phyloP scores from a whole-genome alignment of 805 yeast genomes.

The Wickerhamomyces chaumierensis region DNA sequence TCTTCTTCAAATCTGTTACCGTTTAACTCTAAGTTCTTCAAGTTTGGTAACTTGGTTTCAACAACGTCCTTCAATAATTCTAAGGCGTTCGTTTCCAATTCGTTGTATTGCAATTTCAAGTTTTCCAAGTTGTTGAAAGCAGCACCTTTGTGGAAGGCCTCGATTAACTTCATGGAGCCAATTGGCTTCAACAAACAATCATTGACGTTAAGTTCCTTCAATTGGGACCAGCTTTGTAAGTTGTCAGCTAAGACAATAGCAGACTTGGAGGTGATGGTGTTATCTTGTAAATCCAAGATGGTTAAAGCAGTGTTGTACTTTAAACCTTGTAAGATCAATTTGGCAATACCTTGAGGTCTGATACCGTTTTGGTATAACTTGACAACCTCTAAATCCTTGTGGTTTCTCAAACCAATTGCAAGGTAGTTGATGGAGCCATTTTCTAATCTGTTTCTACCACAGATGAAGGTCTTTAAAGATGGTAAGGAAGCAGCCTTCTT shows the following conservation, averaged over 20 bases:
- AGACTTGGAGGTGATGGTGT: conserved; percentile 73
- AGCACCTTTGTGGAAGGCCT: conserved; percentile 33
- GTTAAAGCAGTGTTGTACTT: conserved; percentile 46
- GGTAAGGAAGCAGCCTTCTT: conserved; percentile 38
- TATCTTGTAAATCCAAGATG: conserved; percentile 83
- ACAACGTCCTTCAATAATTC: conserved; percentile 46
- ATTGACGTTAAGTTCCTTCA: conserved; percentile 73
- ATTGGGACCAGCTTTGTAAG: conserved; percentile 49
- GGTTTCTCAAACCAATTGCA: conserved; percentile 76
- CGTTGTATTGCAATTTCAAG: conserved; percentile 80
- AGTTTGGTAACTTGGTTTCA: conserved; percentile 40
- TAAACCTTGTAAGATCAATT: conserved; percentile 64
- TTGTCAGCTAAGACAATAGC: conserved; percentile 52
- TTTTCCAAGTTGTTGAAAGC: conserved; percentile 33
- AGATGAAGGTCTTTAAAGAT: conserved; percentile 72
- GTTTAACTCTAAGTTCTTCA: conserved; percentile 69
- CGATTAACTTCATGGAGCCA: conserved; percentile 53
- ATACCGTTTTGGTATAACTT: conserved; percentile 94
- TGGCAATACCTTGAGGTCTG: conserved; percentile 83
- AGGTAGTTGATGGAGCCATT: conserved; percentile 85
- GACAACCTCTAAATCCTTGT: conserved; percentile 58
- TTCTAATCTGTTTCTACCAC: conserved; percentile 96
- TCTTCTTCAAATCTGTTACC: conserved; percentile 94
- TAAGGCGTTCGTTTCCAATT: conserved; percentile 60
- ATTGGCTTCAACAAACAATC: conserved; percentile 77